Base-by-base conservation (phyloP, 805 yeast genomes). In the Barnettozyma salicaria region DNA sequence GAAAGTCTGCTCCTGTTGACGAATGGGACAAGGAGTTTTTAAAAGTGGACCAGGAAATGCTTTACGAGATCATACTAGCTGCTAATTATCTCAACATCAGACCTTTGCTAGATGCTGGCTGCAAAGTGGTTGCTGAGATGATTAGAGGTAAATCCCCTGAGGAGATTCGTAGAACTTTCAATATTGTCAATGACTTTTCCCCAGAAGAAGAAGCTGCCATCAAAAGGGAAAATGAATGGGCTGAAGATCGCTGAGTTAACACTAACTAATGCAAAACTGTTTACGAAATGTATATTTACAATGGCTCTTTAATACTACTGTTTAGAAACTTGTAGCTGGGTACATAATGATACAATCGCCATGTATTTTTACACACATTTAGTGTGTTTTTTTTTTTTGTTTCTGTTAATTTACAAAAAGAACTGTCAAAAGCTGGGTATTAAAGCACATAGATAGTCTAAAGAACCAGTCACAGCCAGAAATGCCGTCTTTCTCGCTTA, bases 11-110 rank as follows among this genome's bases (percentile, higher is more conserved):
- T 2, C 96, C 95, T 4, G 87, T 90, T 35, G 90, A 83, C 44
- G 88, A 88, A 32, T 90, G 97, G 97, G 97, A 90, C 63, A 84
- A 85, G 60, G 86, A 84, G 60, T 90, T 89, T 60, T 72, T 90
- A 51, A 84, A 85, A 56, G 96, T 90, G 26, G 97, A 90, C 62
- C 97, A 82, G 56, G 90, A 82, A 50, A 82, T 82, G 89, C 68
- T 82, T 40, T 82, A 82, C 48, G 92, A 81, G 53, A 82, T 82
- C 53, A 80, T 82, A 40, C 63, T 79, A 40, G 90, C 90, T n/a
- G 86, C 90, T 14, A 82, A 82, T 58, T 82, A 80, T 56, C 63
- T 82, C 53, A 81, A 82, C 56, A 81, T 82, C 52, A 74, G 79
- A 46, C 89, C 88, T 2, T 63, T 82, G 45, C 64, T 82, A 51